Conservation (phyloP, 345 rosid species). For the Linum lewisii region DNA sequence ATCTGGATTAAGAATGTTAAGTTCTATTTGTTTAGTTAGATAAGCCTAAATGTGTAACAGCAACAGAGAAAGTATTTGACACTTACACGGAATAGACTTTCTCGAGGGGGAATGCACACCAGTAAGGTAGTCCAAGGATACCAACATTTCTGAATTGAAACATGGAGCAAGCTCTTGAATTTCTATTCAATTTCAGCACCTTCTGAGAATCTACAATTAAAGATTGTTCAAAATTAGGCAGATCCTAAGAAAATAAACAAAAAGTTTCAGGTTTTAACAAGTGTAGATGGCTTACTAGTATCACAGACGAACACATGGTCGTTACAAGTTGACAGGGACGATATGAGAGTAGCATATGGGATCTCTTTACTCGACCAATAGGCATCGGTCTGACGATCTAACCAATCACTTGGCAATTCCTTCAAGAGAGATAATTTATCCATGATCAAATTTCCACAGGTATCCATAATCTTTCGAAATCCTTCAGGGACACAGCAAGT, state of each 20-base stretch:
- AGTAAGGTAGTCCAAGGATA: constrained; percentile 80
- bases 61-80: neutral
- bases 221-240: constrained; percentile 15
- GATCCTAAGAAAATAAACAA: constrained; percentile 8
- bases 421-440: constrained; percentile 58
- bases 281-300: constrained; percentile 35
- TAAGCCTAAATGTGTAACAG: neutral
- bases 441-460: constrained; percentile 36
- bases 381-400: constrained; percentile 38
- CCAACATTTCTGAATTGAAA: constrained; percentile 61
- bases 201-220: constrained; percentile 59
- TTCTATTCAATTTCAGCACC: constrained; percentile 47
- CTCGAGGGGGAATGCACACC: constrained; percentile 62
- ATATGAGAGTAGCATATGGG: constrained; percentile 38
- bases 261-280: neutral
- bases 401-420: constrained; percentile 42
- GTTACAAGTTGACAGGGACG: constrained; percentile 46
- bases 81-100: constrained; percentile 66
- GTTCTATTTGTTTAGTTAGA: neutral
- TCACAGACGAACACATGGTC: constrained; percentile 48
- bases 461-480: constrained; percentile 39
- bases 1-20: neutral
- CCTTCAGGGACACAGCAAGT: constrained; percentile 33
- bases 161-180: constrained; percentile 52
- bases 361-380: constrained; percentile 23